Base-by-base conservation (phyloP, 2,329 filamentous ascomycete genomes). In the Zelopaecilomyces penicillatus region DNA sequence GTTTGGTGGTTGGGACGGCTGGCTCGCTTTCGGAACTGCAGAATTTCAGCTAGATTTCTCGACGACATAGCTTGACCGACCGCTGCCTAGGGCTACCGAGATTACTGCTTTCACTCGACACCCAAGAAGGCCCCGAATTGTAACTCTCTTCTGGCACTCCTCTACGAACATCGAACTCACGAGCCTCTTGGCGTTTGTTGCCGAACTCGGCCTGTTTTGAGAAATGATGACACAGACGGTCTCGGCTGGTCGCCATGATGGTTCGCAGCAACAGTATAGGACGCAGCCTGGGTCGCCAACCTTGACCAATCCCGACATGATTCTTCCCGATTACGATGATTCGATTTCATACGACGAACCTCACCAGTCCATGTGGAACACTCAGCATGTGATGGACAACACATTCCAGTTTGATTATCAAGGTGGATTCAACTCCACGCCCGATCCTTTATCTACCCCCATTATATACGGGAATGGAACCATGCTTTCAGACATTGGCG, bases 221-320 rank as follows among this genome's bases (percentile, higher is more conserved):
- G 42, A 37, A 39, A 65, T 67, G 64, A 54, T 63, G 43, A 57
- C 58, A 41, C 61, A 58, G 39, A 47, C 57, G 39, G 45, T 54
- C 39, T 46, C 52, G 41, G 45, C 50, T 43, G 54, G 53, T 43
- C 53, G 53, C 52, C 56, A 53, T 47, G 53, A 62, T 45, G 54
- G 50, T 45, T 50, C 56, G 39, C 50, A 52, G 32, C 49, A 62
- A 50, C 59, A 64, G 32, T 73, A 75, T 54, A 64, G 69, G 12
- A 60, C 72, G 37, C 65, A 73, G 46, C 82, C 85, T 51, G 80
- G 80, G 9, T 94, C 87, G 48, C 90, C 90, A 39, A 95, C 90
- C 3, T 71, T 96, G 57, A 94, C 88, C 45, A 94, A 95, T 64
- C 88, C 89, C 42, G 90, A 95, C 63, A 90, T 95, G 87, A 95